Evolutionary conservation across 2,329 filamentous ascomycete species (phyloP), one percentile per base, ranked within the genome.

Genomic region (Alternaria triticimaculans): DNA sequence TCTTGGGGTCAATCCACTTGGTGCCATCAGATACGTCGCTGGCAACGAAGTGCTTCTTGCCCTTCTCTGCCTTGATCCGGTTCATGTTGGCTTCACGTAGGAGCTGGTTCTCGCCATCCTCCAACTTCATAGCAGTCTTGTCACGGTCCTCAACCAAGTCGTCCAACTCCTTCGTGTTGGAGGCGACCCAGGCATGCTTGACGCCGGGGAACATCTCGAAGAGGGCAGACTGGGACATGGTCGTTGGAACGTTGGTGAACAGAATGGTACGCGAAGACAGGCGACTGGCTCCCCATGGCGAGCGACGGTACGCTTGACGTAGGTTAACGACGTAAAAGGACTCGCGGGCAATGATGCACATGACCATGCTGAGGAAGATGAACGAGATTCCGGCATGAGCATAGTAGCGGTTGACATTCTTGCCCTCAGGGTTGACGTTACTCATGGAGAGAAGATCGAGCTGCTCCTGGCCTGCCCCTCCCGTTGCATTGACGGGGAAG

Each of bases 51-150:
- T 84, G 83, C 62, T 82, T 78, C 55, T 83, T 81, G 48, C 71
- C 83, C 66, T 79, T 91, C 62, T 87, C 76, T 2, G 86, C 85
- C 82, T 93, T 94, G 63, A 88, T 80, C 55, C 92, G 89, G 18
- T 87, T 87, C 58, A 84, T 84, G 80, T 95, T 95, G 62, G 92
- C 80, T 30, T 76, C 75, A 21, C 75, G 77, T 28, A 81, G 77
- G 21, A 84, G 73, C 66, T 84, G 80, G 44, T 83, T 78, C 65
- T 85, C 81, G 10, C 78, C 82, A 21, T 72, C 73, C 64, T 85
- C 84, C 14, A 85, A 73, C 58, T 81, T 81, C 56, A 80, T 62
- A 1, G 80, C 81, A 25, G 79, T 79, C 25, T 80, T 78, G 61
- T 84, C 80, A 21, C 83, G 78, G 59, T 84, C 76, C 26, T 81